Conservation (phyloP, 2,329 filamentous ascomycete species). For the Fusarium denticulatum region DNA sequence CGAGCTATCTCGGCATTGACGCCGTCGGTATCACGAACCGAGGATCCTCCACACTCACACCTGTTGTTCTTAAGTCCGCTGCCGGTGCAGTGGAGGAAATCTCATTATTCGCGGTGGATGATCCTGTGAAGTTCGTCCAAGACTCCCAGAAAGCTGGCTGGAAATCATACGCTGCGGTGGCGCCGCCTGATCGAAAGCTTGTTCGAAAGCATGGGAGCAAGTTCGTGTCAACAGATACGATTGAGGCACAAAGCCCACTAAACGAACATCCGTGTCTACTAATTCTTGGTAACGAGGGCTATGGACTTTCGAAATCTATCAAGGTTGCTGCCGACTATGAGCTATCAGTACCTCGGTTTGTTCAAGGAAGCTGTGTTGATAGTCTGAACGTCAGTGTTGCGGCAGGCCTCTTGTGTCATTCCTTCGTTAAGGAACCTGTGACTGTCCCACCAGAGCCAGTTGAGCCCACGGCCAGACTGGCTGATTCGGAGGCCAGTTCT, state of each 20-base stretch:
- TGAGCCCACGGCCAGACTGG: background rate
- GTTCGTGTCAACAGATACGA: conserved; percentile 59
- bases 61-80: conserved; percentile 86
- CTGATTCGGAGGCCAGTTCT: background rate
- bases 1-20: conserved; percentile 89
- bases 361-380: conserved; percentile 71
- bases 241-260: conserved; percentile 64
- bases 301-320: conserved; percentile 73
- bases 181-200: conserved; percentile 52
- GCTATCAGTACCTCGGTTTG: conserved; percentile 70
- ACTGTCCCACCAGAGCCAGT: conserved; percentile 15
- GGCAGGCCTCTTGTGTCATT: conserved; percentile 76
- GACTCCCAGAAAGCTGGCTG: conserved; percentile 77
- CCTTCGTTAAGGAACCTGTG: conserved; percentile 64
- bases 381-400: conserved; percentile 95
- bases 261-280: conserved; percentile 75
- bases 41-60: conserved; percentile 77
- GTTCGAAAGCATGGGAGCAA: conserved; percentile 50
- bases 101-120: conserved; percentile 74
- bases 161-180: conserved; percentile 82
- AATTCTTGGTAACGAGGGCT: conserved; percentile 84
- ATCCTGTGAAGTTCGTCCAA: conserved; percentile 75
- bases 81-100: conserved; percentile 87
- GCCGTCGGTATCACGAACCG: conserved; percentile 81
- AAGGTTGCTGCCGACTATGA: conserved; percentile 73